Base-by-base conservation (phyloP, 164 flowering plant species). In the Dillenia suffruticosa region DNA sequence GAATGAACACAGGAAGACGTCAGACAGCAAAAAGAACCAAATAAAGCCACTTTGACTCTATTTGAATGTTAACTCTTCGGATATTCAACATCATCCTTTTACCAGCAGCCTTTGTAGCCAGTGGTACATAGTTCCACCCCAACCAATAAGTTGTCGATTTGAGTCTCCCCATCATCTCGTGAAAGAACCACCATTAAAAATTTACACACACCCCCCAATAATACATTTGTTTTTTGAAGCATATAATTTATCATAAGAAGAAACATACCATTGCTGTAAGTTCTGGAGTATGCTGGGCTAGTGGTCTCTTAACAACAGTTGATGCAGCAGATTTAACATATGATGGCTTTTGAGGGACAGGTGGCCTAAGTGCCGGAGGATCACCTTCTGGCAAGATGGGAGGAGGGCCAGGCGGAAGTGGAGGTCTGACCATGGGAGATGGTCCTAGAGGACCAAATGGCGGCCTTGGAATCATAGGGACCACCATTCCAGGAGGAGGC, bases 261-360 rank as follows among this genome's bases (percentile, higher is more conserved):
- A 49, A 63, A 77, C 87, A 78, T 53, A 95, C 99, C 99, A 95
- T 95, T 53, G 99, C 75, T 49, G 99, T 95, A 56, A 95, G 96
- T 62, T 89, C 97, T 15, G 99, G 99, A n/a, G 93, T 92, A 76
- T 95, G 99, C 75, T 95, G 99, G 49, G 99, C 99, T 22, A 95
- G 83, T 49, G 97, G 99, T 76, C 97, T 84, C 84, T 86, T 95
- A 57, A 95, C 95, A 72, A 95, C 99, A 54, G 99, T 95, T 12
- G 97, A 79, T 59, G 93, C 97, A 50, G 99, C 99, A 58, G 99
- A 92, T 68, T 95, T 95, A 13, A 95, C 79, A 74, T 89, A 92
- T 11, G 97, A 92, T 63, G 96, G 97, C 78, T 89, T 95, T 62
- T 72, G 96, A 51, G 86, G 82, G 10, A 59, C 82, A 13, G 68